Evolutionary conservation across 768 basidiomycete species (phyloP).

Genomic region (Tylopilus cervinicoccineus): DNA sequence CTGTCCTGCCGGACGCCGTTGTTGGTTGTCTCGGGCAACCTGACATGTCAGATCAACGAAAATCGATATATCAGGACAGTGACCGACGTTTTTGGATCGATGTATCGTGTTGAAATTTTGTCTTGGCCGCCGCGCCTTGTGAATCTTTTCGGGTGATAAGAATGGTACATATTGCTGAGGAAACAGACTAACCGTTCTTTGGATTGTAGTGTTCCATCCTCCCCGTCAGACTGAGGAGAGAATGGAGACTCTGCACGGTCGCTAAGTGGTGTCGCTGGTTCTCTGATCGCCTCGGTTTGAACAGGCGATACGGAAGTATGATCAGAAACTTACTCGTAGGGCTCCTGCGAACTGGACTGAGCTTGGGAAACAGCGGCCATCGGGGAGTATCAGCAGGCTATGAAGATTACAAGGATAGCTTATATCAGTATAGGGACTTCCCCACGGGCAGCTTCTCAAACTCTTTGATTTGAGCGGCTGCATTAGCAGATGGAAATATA

Average conservation of each 20-base stretch:
- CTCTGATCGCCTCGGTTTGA: constrained; percentile 1
- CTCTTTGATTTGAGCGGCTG: constrained; percentile 8
- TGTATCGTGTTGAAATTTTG: rapidly evolving
- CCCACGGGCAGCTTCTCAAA: not conserved
- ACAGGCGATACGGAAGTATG: not conserved
- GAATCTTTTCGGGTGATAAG: constrained; percentile 1
- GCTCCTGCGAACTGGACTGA: not conserved
- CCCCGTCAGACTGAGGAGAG: not conserved
- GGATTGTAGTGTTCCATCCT: not conserved
- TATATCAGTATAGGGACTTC: constrained; percentile 18
- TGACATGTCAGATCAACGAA: not conserved
- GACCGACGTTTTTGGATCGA: not conserved
- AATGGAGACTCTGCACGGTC: not conserved
- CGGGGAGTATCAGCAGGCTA: not conserved
- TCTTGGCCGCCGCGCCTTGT: constrained; percentile 1
- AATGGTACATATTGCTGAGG: not conserved
- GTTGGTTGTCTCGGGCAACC: not conserved
- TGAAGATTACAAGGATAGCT: constrained; percentile 4
- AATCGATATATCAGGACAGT: not conserved
- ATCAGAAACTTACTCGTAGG: not conserved
- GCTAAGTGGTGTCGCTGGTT: not conserved
- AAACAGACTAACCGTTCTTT: not conserved
- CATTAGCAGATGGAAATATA: constrained; percentile 3
- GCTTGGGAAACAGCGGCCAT: not conserved
- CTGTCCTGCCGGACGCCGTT: not conserved